These are phyloP conservation scores for Coleophoma cylindrospora DNA, from an alignment of 2,329 filamentous ascomycete species.

Conservation along the genomic window DNA sequence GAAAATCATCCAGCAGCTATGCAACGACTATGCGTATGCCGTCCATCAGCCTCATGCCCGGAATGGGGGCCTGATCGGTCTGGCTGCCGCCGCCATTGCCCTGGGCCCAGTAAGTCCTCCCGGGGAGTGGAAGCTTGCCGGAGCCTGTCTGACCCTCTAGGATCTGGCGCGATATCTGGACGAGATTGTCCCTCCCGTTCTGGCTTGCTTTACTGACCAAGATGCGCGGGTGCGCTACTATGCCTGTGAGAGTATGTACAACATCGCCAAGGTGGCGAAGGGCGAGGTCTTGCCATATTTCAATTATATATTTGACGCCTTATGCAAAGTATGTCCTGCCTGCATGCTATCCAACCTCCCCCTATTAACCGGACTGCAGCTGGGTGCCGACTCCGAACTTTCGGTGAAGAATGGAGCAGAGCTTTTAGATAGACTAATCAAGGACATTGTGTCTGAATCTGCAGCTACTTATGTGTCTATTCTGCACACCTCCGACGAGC, in stretches of 20 bases:
- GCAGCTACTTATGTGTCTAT: conserved; percentile 93
- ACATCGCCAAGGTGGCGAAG: conserved; percentile 98
- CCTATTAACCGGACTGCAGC: conserved; percentile 41
- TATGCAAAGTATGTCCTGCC: conserved; percentile 71
- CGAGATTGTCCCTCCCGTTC: conserved; percentile 90
- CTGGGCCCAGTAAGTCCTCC: conserved; percentile 66
- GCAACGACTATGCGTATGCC: conserved; percentile 95
- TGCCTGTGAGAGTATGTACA: conserved; percentile 99
- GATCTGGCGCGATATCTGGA: conserved; percentile 89
- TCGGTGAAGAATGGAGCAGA: conserved; percentile 98
- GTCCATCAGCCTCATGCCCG: conserved; percentile 94
- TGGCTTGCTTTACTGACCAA: conserved; percentile 96
- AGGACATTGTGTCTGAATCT: conserved; percentile 94
- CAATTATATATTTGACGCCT: conserved; percentile 95
- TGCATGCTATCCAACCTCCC: not conserved
- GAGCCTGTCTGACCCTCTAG: conserved; percentile 35
- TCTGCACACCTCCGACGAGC: conserved; percentile 57
- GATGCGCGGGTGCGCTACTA: conserved; percentile 97
- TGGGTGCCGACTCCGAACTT: conserved; percentile 91
- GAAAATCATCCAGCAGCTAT: conserved; percentile 90
- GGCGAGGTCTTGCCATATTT: conserved; percentile 96
- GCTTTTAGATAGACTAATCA: conserved; percentile 87
- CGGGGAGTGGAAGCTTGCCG: too few species aligned
- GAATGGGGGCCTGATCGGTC: conserved; percentile 91
- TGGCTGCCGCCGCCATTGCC: conserved; percentile 93